These are phyloP conservation scores for Cercophora sp. DNA, from an alignment of 495 filamentous ascomycete species.

Conservation along the genomic window DNA sequence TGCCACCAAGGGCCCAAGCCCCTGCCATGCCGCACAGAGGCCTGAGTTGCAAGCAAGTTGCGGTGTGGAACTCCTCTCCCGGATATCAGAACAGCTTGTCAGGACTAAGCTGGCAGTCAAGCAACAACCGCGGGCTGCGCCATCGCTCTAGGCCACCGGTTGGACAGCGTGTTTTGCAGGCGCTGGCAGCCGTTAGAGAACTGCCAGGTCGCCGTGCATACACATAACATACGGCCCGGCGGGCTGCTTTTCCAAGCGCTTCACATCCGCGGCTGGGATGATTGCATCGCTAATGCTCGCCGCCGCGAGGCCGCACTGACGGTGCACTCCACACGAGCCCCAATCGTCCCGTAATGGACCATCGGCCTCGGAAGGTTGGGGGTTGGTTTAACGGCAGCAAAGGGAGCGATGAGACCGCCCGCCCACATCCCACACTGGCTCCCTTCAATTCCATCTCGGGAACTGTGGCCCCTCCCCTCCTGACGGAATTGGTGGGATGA, in stretches of 20 bases:
- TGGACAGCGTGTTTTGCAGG: neutral
- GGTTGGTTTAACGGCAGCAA: no score
- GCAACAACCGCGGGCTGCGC: slow-evolving; percentile 2
- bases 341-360: neutral
- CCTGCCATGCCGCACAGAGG: slow-evolving; percentile 12
- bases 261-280: no score
- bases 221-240: neutral
- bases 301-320: neutral
- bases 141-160: neutral
- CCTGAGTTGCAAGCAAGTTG: slow-evolving; percentile 20
- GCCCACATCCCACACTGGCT: slow-evolving; percentile 12
- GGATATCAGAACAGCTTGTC: neutral
- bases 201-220: slow-evolving; percentile 8
- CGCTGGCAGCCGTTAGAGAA: neutral
- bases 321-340: no score
- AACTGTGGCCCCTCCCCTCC: slow-evolving; percentile 7
- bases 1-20: slow-evolving; percentile 4
- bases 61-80: slow-evolving; percentile 17
- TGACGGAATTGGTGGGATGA: slow-evolving; percentile 28
- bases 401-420: neutral
- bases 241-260: no score
- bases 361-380: neutral
- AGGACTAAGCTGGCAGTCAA: neutral
- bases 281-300: no score
- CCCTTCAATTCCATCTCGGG: neutral